Percentiles rank a stretch among this genome's conserved stretches.
Evolutionary conservation across 495 filamentous ascomycete genomes (phyloP).

Genomic region (Halenospora varia): DNA sequence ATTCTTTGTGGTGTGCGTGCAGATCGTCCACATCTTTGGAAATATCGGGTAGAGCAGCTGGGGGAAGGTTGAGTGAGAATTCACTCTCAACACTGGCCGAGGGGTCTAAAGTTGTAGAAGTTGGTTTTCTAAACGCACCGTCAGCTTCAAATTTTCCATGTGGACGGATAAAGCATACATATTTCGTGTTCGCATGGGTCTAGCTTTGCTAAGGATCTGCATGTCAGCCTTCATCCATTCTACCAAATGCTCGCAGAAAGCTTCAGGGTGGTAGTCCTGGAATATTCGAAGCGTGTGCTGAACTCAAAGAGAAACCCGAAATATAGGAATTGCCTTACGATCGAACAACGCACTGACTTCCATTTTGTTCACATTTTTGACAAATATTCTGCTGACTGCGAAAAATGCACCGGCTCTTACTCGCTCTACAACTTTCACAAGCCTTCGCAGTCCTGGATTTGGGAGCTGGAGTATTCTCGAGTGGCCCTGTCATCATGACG

Average conservation of each 20-base stretch:
- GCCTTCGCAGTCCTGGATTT: slow-evolving; percentile 20
- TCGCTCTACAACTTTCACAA: slow-evolving; percentile 22
- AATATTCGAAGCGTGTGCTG: background rate
- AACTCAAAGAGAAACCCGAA: no score
- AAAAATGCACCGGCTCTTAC: slow-evolving; percentile 23
- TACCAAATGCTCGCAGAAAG: no score
- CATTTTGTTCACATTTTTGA: slow-evolving; percentile 18
- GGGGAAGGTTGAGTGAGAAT: slow-evolving; percentile 20
- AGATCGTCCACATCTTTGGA: slow-evolving; percentile 11
- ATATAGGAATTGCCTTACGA: background rate
- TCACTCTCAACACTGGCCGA: background rate
- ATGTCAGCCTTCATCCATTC: no score
- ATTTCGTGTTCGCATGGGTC: slow-evolving; percentile 15
- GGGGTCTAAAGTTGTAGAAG: background rate
- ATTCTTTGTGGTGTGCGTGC: slow-evolving; percentile 13
- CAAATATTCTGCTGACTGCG: slow-evolving; percentile 13
- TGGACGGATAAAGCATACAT: slow-evolving; percentile 3
- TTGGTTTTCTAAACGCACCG: background rate
- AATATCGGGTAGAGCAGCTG: slow-evolving; percentile 7
- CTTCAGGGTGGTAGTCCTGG: background rate
- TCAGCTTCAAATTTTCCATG: background rate
- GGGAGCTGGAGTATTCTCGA: background rate
- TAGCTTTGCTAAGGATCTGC: slow-evolving; percentile 12
- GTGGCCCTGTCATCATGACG: background rate
- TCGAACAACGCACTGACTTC: slow-evolving; percentile 18